These are phyloP conservation scores for Quaeritorhiza haematococci DNA, from an alignment of 371 early-diverging fungal species.

Conservation along the genomic window DNA sequence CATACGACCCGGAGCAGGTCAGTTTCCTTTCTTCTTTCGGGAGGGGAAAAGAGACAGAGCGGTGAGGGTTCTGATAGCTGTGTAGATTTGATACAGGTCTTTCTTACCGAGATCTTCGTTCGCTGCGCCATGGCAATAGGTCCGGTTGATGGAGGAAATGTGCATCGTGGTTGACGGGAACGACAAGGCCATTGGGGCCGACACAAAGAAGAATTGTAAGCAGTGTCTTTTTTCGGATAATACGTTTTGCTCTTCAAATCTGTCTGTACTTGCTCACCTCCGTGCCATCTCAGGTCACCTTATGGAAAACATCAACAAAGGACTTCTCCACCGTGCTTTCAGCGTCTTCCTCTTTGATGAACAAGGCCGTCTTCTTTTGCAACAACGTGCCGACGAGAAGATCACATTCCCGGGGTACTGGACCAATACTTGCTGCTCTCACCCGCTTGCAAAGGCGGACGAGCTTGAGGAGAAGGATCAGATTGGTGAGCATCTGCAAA, in stretches of 20 bases:
- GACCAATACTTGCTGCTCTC: slow-evolving; percentile 98
- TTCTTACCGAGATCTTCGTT: too few relatives aligned
- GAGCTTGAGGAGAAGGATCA: slow-evolving; percentile 80
- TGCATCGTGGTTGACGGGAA: slow-evolving; percentile 89
- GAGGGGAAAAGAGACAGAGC: too few relatives aligned
- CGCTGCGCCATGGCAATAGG: slow-evolving; percentile 46
- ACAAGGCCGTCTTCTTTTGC: slow-evolving; percentile 79
- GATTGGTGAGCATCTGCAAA: slow-evolving; percentile 38
- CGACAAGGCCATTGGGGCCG: slow-evolving; percentile 79
- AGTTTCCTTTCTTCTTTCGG: too few relatives aligned
- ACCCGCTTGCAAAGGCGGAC: slow-evolving; percentile 77
- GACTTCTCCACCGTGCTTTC: slow-evolving; percentile 95
- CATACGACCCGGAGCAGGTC: too few relatives aligned
- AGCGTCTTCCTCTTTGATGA: slow-evolving; percentile 87
- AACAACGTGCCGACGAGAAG: slow-evolving; percentile 91
- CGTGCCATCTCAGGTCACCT: slow-evolving; percentile 65
- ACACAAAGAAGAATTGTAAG: slow-evolving; percentile 87
- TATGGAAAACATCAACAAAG: slow-evolving; percentile 81
- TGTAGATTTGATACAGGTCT: too few relatives aligned
- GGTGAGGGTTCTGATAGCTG: too few relatives aligned
- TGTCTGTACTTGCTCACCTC: neutral
- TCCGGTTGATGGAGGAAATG: slow-evolving; percentile 92
- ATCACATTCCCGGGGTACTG: slow-evolving; percentile 95
- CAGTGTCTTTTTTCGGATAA: neutral
- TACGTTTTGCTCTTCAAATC: neutral